These are phyloP conservation scores for Moricandia moricandioides DNA, from an alignment of 345 rosid genomes.

Conservation along the genomic window DNA sequence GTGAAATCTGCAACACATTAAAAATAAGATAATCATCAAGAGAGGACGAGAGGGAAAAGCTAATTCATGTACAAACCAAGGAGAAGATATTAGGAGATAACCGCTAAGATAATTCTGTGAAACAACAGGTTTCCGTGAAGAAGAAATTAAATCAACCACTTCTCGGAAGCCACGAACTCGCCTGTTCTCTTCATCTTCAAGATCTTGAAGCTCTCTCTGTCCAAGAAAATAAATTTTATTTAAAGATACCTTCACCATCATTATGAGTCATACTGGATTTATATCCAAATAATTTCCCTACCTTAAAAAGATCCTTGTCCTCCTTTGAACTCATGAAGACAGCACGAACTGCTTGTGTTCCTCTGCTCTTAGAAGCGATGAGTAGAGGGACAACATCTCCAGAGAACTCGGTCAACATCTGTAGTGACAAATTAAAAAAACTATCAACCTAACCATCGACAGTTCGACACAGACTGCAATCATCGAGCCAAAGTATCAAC, in stretches of 20 bases:
- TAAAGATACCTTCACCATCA: background rate
- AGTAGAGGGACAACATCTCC: constrained; percentile 70
- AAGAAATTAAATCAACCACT: constrained; percentile 83
- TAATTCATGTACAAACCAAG: constrained; percentile 3
- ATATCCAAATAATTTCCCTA: constrained; percentile 30
- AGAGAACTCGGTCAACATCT: constrained; percentile 65
- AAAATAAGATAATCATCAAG: background rate
- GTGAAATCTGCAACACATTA: constrained; percentile 59
- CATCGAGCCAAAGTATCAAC: background rate
- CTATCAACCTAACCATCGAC: background rate
- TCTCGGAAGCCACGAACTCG: constrained; percentile 82
- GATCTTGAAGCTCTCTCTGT: constrained; percentile 67
- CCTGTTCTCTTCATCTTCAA: constrained; percentile 61
- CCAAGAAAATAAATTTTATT: constrained; percentile 4
- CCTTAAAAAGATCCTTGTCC: constrained; percentile 68
- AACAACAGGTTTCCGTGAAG: constrained; percentile 82
- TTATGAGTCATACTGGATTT: background rate
- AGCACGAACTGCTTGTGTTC: constrained; percentile 63
- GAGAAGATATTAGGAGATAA: constrained; percentile 39
- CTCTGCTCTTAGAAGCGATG: constrained; percentile 69
- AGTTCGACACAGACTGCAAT: background rate
- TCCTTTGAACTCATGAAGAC: constrained; percentile 70
- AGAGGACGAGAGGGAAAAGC: background rate
- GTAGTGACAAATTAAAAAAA: constrained; percentile 2
- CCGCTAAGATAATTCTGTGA: constrained; percentile 80